Conservation (phyloP, 2,329 filamentous ascomycete genomes). For the Plenodomus lindquistii region DNA sequence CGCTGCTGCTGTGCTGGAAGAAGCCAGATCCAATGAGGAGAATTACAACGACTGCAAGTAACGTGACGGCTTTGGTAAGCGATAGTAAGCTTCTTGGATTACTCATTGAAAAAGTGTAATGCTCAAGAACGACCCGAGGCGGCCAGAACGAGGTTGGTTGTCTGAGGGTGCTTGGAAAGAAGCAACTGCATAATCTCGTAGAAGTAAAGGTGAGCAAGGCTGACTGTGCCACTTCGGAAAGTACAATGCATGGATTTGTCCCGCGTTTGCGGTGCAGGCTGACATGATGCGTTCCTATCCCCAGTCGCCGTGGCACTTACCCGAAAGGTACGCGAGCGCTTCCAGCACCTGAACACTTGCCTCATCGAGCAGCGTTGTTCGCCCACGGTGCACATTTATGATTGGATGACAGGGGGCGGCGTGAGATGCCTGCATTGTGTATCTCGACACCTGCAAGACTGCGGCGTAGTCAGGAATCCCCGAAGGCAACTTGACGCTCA, state of each 20-base stretch:
- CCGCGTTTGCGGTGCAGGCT: too few species aligned
- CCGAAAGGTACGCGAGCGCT: not conserved
- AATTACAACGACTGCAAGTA: slow-evolving; percentile 13
- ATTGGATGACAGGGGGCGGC: not conserved
- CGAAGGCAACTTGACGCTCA: too few species aligned
- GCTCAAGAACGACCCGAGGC: not conserved
- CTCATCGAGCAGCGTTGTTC: not conserved
- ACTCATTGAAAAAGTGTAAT: slow-evolving; percentile 7
- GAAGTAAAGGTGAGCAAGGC: not conserved
- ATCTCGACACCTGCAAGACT: not conserved
- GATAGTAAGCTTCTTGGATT: slow-evolving; percentile 13
- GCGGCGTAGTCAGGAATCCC: slow-evolving; percentile 5
- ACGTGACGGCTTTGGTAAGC: slow-evolving; percentile 13
- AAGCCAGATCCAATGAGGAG: slow-evolving; percentile 13
- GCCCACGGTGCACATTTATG: not conserved
- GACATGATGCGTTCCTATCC: too few species aligned
- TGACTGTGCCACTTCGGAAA: not conserved
- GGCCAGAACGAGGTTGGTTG: not conserved
- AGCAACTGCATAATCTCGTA: not conserved
- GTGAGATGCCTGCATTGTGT: not conserved
- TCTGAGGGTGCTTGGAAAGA: not conserved
- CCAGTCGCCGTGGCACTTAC: not conserved
- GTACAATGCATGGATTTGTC: too few species aligned
- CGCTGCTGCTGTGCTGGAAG: slow-evolving; percentile 10
- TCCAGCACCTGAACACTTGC: not conserved